Evolutionary conservation across 768 basidiomycete species (phyloP).

Genomic region (Asterophora lycoperdoides): DNA sequence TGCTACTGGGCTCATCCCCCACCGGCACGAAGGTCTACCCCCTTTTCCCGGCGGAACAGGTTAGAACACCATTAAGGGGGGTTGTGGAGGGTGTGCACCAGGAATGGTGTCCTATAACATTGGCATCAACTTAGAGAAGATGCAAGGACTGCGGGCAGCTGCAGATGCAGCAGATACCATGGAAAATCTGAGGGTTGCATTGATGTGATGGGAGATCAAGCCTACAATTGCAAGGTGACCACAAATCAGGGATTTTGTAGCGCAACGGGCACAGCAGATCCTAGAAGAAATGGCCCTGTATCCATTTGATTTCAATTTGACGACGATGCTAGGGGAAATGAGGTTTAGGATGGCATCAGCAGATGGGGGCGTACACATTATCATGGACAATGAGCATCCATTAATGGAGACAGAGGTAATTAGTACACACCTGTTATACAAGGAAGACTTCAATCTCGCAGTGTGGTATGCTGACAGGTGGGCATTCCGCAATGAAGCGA

Average conservation of each 20-base stretch:
- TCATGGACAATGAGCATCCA: neutral
- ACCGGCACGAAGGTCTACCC: no score
- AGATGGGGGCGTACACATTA: neutral
- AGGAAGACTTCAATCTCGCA: neutral
- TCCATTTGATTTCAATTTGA: neutral
- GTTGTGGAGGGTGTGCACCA: neutral
- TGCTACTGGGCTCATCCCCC: no score
- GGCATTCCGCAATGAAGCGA: neutral
- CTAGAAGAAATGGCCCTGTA: neutral
- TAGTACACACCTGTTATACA: neutral
- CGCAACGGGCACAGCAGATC: neutral
- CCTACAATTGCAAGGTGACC: neutral
- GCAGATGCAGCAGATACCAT: neutral
- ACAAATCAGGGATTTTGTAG: neutral
- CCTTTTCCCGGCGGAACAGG: no score
- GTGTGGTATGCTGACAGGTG: neutral
- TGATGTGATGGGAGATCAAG: neutral
- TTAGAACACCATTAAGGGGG: no score
- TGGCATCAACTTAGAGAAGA: neutral
- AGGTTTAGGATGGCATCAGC: neutral
- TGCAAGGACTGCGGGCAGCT: neutral
- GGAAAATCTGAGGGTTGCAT: neutral
- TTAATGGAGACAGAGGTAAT: neutral
- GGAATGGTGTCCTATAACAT: neutral
- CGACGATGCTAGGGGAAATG: neutral